Evolutionary conservation across 441 rosid genomes (phyloP).

Genomic region (Adansonia madagascariensis): DNA sequence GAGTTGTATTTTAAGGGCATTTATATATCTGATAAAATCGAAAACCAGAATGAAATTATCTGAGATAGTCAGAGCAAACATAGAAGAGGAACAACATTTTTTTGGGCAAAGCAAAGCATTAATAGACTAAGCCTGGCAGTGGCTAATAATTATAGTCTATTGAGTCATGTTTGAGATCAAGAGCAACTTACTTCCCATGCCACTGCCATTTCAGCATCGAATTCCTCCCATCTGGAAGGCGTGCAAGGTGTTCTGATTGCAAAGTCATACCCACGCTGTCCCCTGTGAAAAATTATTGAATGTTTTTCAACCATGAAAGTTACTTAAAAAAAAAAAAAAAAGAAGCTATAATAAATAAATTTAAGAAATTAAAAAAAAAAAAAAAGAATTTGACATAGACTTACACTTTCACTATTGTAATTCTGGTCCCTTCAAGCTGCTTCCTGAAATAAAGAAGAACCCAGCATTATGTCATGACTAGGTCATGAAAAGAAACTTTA

Average conservation of each 20-base stretch:
- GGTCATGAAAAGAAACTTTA: slow-evolving; percentile 26
- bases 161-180: slow-evolving; percentile 23
- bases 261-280: slow-evolving; percentile 76
- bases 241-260: slow-evolving; percentile 96
- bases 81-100: not conserved
- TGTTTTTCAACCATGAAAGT: slow-evolving; percentile 24
- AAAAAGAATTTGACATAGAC: slow-evolving; percentile 2
- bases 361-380: not conserved
- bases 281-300: slow-evolving; percentile 49
- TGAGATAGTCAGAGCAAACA: not conserved
- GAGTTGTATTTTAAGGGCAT: not conserved
- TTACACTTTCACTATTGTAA: slow-evolving; percentile 75
- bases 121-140: slow-evolving; percentile 5
- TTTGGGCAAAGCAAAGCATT: slow-evolving; percentile 4
- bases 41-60: slow-evolving; percentile 6
- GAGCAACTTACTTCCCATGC: slow-evolving; percentile 89
- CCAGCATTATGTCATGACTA: slow-evolving; percentile 15
- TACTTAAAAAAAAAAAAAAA: slow-evolving; percentile 4
- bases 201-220: slow-evolving; percentile 80
- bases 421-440: slow-evolving; percentile 95
- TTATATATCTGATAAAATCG: slow-evolving; percentile 5
- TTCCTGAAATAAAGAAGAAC: slow-evolving; percentile 65
- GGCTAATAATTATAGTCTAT: slow-evolving; percentile 6
- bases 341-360: slow-evolving; percentile 14
- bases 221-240: slow-evolving; percentile 94